Evolutionary conservation across 2,329 filamentous ascomycete species (phyloP), one percentile per base, ranked within the genome.

Genomic region (Blumeriella jaapii): DNA sequence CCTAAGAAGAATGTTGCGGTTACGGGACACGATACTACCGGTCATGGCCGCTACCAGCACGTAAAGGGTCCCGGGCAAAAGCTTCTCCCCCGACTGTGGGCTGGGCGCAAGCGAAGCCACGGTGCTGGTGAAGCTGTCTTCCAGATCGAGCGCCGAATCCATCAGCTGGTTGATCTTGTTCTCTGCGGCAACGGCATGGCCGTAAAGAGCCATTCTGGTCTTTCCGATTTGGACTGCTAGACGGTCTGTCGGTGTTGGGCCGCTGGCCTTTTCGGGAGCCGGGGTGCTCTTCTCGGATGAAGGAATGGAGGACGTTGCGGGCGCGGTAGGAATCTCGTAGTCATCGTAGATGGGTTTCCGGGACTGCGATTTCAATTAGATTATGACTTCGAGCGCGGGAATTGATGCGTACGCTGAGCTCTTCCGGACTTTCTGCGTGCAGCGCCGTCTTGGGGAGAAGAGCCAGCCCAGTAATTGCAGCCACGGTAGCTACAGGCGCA

Each of bases 31-130:
- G 57, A 98, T 96, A 60, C 77, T 86, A 50, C 89, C 91, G 22
- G 91, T 84, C 87, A 98, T 95, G 52, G 84, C 78, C 26, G 87
- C 80, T 30, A 98, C 87, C 18, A 95, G 72, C 29, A 96, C 86
- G 63, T 96, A 96, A 49, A 96, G 75, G 40, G 77, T 69, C 16
- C 89, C 89, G 20, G 91, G 91, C 62, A 96, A 78, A 38, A 98
- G 71, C 56, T 78, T 77, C 68, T 98, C 91, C 57, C 82, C 83
- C 41, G 77, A 83, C 61, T 89, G 81, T 53, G 78, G 79, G 23
- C 86, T 68, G 18, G 91, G 91, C 13, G 87, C 91, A 24, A 98
- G 72, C 14, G 82, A 86, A 40, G 87, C 84, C 49, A 98, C 62
- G 42, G 91, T 96, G 60, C 71, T 74, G 51, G 89, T 93, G 65